Evolutionary conservation across 257 asterid genomes (phyloP).

Genomic region (Avicennia marina): DNA sequence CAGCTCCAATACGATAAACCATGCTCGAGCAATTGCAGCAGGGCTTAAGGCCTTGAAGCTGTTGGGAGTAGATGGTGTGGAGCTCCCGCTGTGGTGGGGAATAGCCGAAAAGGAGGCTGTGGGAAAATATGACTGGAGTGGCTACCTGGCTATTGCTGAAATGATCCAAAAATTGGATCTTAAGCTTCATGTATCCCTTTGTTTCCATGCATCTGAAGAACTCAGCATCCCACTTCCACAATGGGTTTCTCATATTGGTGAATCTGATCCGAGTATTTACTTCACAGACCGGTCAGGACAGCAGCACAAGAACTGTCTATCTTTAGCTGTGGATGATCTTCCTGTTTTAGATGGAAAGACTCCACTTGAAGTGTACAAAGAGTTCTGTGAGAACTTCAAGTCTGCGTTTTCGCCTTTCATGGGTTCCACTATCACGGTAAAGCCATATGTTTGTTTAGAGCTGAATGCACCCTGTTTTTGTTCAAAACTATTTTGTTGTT

Average conservation of each 20-base stretch:
- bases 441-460: neutral
- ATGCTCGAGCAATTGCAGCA: constrained; percentile 64
- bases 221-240: constrained; percentile 46
- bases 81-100: constrained; percentile 96
- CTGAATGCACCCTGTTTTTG: no score
- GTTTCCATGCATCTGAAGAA: constrained; percentile 61
- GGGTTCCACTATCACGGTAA: constrained; percentile 76
- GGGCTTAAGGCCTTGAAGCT: constrained; percentile 82
- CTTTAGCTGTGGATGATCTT: constrained; percentile 64
- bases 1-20: constrained; percentile 45
- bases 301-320: constrained; percentile 55
- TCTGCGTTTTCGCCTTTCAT: constrained; percentile 48
- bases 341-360: constrained; percentile 79
- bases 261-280: constrained; percentile 51
- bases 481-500: no score
- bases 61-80: constrained; percentile 83
- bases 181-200: constrained; percentile 65
- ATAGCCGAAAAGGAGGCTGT: constrained; percentile 59
- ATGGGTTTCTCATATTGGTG: constrained; percentile 66
- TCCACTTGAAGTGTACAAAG: constrained; percentile 62
- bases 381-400: constrained; percentile 63
- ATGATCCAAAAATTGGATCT: constrained; percentile 60
- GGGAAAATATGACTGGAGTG: constrained; percentile 71
- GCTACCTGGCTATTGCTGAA: constrained; percentile 60
- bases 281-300: constrained; percentile 59